Base-by-base conservation (phyloP, 1,284 basidiomycete species). In the Ustilago tritici region DNA sequence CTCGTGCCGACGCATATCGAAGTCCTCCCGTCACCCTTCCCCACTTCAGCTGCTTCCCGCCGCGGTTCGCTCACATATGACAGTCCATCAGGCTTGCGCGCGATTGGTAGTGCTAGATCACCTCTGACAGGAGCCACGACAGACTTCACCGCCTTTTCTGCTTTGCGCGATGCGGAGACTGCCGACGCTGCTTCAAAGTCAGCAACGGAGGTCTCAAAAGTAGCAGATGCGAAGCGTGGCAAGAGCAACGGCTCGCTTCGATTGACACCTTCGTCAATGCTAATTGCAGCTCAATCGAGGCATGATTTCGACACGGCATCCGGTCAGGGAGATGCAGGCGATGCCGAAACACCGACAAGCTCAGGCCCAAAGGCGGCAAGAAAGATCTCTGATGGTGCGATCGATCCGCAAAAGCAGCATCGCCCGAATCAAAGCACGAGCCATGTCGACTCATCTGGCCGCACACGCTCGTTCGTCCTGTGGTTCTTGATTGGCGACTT, bases 401-500 rank as follows among this genome's bases (percentile, higher is more conserved):
- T 28, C 19, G 35, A 19, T 34, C 40, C 50, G 43, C 58, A 49
- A 36, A 35, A 58, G 19, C 56, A 54, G 23, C 53, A 52, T 38
- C 36, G 57, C 2, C 55, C 65, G 2, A 28, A 34, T n/a, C 65
- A 60, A 7, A 35, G 50, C 23, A 49, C 68, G 9, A 38, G 69
- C 12, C 73, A 76, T n/a, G 61, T 71, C 4, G 73, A 68, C 19
- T 57, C 73, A 10, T 55, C 73, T 3, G 73, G 73, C 9, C 67
- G 66, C 8, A 64, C 56, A n/a, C 70, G 78, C 14, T 79, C 76
- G 2, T 82, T 81, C 34, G 17, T 82, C 17, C 61, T 78, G 4
- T 82, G 81, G 81, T 82, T 80, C 56, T 57, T 82, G 43, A 57
- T 82, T 10, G 81, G 81, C 7, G 81, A 82, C 53, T 55, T 82